Evolutionary conservation across 1,284 basidiomycete genomes (phyloP), one percentile per base, ranked within the genome.

Genomic region (Sporisorium iseilematis-ciliati): DNA sequence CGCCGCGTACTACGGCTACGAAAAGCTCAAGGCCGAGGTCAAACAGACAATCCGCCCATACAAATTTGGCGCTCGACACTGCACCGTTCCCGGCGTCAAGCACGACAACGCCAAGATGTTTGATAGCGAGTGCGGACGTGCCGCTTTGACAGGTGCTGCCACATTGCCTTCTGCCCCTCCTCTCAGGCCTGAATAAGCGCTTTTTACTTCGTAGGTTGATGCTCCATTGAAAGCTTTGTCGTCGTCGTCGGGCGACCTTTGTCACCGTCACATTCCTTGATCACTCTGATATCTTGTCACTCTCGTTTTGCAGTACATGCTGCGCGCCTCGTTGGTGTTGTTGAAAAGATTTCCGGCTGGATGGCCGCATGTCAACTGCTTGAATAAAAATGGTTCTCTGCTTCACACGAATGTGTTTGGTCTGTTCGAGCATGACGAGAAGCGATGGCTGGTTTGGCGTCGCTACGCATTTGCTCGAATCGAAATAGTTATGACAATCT

Each of bases 61-160:
- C 49, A 54, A 21, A 7, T 73, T 73, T 41, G 50, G 54, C 35
- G 60, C 54, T 2, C 45, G 65, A 12, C 41, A 60, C 40, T 73
- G 70, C 33, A 38, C 53, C 33, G 70, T 73, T 10, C 48, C 55
- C 20, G 42, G 48, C 38, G 70, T 73, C 14, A 60, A 21, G 3
- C 70, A 73, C 54, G 57, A 73, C 31, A 64, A 73, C 26, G 29
- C 42, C 8, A 56, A 26, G 33, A 73, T 73, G 76, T 75, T 72
- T 45, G 55, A 57, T 4, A 72, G 68, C 54, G 68, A 61, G 3
- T 76, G 74, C 29, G 74, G 74, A 23, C 41, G 55, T 0, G 70
- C 74, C 6, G 74, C 74, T 10, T 57, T 76, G 21, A 56, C 12
- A 12, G 74, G 74, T 18, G 49, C 35, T 35, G 29, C 56, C 4